Evolutionary conservation across 1,284 basidiomycete genomes (phyloP).

Genomic region (Mycena citricolor): DNA sequence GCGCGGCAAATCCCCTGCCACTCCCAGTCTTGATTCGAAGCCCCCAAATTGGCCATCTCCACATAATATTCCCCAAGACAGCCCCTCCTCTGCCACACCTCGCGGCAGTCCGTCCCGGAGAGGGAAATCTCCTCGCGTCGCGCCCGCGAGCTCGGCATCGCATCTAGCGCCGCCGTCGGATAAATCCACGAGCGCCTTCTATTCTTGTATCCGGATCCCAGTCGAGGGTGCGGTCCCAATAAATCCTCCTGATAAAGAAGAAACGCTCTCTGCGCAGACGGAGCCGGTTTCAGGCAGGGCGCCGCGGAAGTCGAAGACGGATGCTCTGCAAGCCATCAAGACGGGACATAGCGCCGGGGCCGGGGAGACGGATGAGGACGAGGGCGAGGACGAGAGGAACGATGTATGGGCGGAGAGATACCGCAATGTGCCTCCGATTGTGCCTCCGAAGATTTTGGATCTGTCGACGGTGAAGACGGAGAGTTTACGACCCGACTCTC

Average conservation of each 20-base stretch:
- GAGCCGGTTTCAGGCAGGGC: constrained; percentile 68
- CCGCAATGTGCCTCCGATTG: constrained; percentile 53
- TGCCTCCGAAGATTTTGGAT: constrained; percentile 58
- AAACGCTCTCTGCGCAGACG: too few species aligned
- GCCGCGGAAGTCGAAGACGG: constrained; percentile 83
- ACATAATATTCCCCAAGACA: constrained; percentile 40
- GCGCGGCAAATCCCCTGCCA: constrained; percentile 23
- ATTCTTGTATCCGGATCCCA: constrained; percentile 64
- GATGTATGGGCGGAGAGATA: constrained; percentile 48
- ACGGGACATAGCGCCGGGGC: too few species aligned
- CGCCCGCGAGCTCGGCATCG: constrained; percentile 42
- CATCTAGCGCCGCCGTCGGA: constrained; percentile 40
- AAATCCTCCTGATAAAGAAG: constrained; percentile 31
- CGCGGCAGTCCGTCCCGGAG: constrained; percentile 57
- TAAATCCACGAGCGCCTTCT: constrained; percentile 52
- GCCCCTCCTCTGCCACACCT: constrained; percentile 43
- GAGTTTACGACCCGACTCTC: constrained; percentile 44
- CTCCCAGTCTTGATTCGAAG: constrained; percentile 21
- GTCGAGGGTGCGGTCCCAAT: constrained; percentile 65
- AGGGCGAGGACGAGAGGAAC: too few species aligned
- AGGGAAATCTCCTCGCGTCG: constrained; percentile 54
- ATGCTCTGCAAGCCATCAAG: constrained; percentile 75
- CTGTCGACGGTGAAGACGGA: constrained; percentile 68
- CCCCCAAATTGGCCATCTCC: constrained; percentile 27
- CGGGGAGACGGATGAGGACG: constrained; percentile 53